Percentiles rank a stretch among this genome's conserved stretches.
Evolutionary conservation across 306 rosid genomes (phyloP).

Genomic region (Leucaena leucocephala): DNA sequence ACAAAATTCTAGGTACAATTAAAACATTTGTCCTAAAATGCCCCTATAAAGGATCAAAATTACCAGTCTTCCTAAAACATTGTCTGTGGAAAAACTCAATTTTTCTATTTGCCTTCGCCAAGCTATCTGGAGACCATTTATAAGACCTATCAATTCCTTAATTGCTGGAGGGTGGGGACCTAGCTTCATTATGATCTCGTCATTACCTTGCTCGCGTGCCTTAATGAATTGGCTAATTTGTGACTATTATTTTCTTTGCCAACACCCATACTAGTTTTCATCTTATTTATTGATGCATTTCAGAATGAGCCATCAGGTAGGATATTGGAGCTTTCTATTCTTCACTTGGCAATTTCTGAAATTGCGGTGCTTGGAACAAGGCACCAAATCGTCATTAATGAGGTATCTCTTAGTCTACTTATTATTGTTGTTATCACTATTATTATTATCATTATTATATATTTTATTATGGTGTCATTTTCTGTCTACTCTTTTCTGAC

Average conservation of each 20-base stretch:
- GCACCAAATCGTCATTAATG: slow-evolving; percentile 86
- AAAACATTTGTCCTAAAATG: not conserved
- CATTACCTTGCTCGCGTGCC: slow-evolving; percentile 3
- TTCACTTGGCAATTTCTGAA: slow-evolving; percentile 95
- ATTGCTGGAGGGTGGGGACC: not conserved
- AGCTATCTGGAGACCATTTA: not conserved
- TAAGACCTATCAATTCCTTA: not conserved
- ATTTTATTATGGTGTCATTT: not conserved
- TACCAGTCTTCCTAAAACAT: not conserved
- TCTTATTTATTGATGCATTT: slow-evolving; percentile 31
- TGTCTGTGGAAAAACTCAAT: too few relatives aligned
- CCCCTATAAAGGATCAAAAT: not conserved
- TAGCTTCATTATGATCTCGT: not conserved
- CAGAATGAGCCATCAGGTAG: slow-evolving; percentile 79
- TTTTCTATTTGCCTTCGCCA: not conserved
- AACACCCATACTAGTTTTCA: slow-evolving; percentile 27
- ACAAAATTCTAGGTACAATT: not conserved
- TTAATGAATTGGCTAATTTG: slow-evolving; percentile 10
- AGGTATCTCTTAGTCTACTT: slow-evolving; percentile 49
- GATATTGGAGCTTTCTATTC: slow-evolving; percentile 92
- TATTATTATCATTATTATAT: not conserved
- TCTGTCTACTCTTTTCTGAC: not conserved
- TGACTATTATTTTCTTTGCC: slow-evolving; percentile 23
- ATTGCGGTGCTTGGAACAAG: slow-evolving; percentile 66
- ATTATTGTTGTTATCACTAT: not conserved